Evolutionary conservation across 768 basidiomycete genomes (phyloP), one percentile per base, ranked within the genome.

Genomic region (Fistulinella prunicolor): DNA sequence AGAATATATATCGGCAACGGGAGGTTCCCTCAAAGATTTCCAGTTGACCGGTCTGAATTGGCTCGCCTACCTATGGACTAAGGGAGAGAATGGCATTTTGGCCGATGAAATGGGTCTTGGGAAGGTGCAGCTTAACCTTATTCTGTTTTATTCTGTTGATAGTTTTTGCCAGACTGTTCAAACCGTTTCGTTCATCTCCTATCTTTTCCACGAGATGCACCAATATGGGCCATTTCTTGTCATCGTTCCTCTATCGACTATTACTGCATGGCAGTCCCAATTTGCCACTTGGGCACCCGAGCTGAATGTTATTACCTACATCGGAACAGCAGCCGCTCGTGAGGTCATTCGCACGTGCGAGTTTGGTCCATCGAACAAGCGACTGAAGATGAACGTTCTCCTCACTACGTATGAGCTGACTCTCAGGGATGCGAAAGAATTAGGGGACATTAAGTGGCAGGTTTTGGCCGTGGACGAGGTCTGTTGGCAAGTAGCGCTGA

Each of bases 91-190:
- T 63, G 96, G 96, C 17, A 96, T 99, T 50, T 73, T 99, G 29
- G 96, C 96, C 1, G 96, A 99, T 62, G 96, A 99, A 78, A 99
- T 98, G 96, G 96, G 96, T 65, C 86, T 99, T 21, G 96, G 96
- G 45, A 99, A 99, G 82, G 80, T 88, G 38, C 52, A 44, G 57
- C 17, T 22, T 22, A 26, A n/a, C 9, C 23, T 47, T 30, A 24
- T 16, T 50, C 40, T 29, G 0, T 6, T 29, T 55, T 20, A 38
- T 55, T 48, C 17, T 49, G n/a, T 50, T 60, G 42, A 61, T 44
- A 14, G 10, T 14, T 52, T 34, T 35, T 10, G 30, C 3, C 51
- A 92, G 88, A 92, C 89, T 17, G 94, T 99, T 7, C 96, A 99
- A 75, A 94, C 94, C 0, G 95, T 98, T 10, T 70, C 94, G 0